Percentiles rank a stretch among this genome's conserved stretches.
These are phyloP conservation scores for Chaetomiaceae sp. DNA, from an alignment of 2,329 filamentous ascomycete genomes.

Conservation along the genomic window DNA sequence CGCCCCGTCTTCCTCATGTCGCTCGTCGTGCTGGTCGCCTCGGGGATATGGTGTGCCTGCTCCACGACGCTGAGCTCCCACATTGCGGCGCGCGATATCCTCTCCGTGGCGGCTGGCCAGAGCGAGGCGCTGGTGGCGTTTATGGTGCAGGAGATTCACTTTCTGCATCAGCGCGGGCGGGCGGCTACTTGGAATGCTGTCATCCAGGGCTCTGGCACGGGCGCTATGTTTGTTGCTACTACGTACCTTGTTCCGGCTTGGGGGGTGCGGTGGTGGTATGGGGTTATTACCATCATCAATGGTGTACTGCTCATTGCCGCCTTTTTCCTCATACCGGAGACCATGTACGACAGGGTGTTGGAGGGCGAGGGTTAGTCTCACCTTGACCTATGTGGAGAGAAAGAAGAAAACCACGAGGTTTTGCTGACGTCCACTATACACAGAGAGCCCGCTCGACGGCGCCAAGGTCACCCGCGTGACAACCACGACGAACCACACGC, in stretches of 20 bases:
- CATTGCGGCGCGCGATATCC: conserved; percentile 1
- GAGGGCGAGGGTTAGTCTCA: not conserved
- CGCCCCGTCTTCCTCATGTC: conserved; percentile 5
- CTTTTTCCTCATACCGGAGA: conserved; percentile 4
- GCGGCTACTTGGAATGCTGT: conserved; percentile 2
- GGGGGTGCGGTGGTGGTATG: conserved; percentile 3
- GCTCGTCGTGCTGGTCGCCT: conserved; percentile 1
- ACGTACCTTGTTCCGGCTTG: conserved; percentile 4
- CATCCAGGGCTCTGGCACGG: not conserved
- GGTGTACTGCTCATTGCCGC: not conserved
- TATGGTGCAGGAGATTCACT: conserved; percentile 7
- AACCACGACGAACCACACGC: not conserved
- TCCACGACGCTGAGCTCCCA: not conserved
- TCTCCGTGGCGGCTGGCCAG: conserved; percentile 2
- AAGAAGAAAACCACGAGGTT: not conserved
- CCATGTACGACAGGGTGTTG: conserved; percentile 2
- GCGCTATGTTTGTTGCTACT: conserved; percentile 3
- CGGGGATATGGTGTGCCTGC: conserved; percentile 2
- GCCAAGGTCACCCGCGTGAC: not conserved
- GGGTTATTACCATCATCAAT: conserved; percentile 3
- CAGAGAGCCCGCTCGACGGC: not conserved
- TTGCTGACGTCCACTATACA: not conserved
- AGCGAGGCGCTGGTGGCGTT: conserved; percentile 4
- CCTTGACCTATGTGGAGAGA: not conserved
- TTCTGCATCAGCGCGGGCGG: conserved; percentile 1